Conservation (phyloP, 768 basidiomycete genomes). For the Podaxis pistillaris region DNA sequence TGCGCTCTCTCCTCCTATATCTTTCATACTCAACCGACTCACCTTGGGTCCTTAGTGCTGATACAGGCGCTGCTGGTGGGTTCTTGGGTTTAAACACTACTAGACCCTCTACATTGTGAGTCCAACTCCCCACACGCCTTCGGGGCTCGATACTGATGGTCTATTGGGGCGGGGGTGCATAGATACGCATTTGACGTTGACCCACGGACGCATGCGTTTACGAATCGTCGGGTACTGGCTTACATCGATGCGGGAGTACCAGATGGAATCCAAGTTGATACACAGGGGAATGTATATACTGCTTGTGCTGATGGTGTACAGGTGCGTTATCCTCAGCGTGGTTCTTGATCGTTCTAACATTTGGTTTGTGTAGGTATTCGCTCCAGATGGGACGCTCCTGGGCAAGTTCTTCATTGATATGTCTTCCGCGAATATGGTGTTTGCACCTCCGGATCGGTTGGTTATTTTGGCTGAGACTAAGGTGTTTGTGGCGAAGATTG, state of each 20-base stretch:
- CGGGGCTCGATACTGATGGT: background rate
- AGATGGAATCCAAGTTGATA: slow-evolving; percentile 68
- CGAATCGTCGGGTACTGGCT: slow-evolving; percentile 62
- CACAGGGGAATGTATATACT: slow-evolving; percentile 61
- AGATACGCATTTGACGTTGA: slow-evolving; percentile 75
- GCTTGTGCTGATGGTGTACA: slow-evolving; percentile 71
- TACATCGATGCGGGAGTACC: slow-evolving; percentile 64
- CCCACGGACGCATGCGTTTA: slow-evolving; percentile 47
- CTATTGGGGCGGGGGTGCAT: background rate
- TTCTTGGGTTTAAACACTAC: slow-evolving; percentile 51
- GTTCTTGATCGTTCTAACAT: background rate
- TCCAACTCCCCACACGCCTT: background rate
- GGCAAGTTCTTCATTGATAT: slow-evolving; percentile 62
- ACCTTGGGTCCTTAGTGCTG: slow-evolving; percentile 35
- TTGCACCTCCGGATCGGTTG: slow-evolving; percentile 40
- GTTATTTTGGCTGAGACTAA: slow-evolving; percentile 48
- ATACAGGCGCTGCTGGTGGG: slow-evolving; percentile 49
- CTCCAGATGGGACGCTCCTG: slow-evolving; percentile 47
- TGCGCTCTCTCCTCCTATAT: slow-evolving; percentile 19
- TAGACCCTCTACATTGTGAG: slow-evolving; percentile 66
- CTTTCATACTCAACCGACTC: background rate
- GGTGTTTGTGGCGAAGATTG: slow-evolving; percentile 45
- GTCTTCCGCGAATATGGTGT: slow-evolving; percentile 44
- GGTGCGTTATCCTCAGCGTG: slow-evolving; percentile 27
- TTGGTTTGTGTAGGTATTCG: slow-evolving; percentile 3